Evolutionary conservation across 75 land plant species (phyloP), one percentile per base, ranked within the genome.

Genomic region (Azolla pinnata): DNA sequence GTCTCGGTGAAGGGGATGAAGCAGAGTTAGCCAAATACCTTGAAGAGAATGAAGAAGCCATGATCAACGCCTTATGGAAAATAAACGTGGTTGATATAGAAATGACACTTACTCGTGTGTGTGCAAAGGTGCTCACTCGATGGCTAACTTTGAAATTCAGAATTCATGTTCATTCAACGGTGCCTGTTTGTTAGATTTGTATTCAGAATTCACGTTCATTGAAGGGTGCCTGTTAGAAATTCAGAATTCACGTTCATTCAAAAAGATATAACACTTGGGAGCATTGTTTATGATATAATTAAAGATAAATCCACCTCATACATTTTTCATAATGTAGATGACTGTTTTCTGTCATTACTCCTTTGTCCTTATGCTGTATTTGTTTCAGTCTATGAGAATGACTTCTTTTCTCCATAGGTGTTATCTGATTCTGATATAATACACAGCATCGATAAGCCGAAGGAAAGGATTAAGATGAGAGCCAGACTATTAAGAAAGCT

Each of bases 81-180:
- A 76, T 90, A 32, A 90, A 90, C 69, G 96, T 90, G 0, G 83
- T 75, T 48, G 96, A 90, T 54, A 90, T 90, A 27, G 96, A 90
- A 72, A 33, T 68, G 17, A 90, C 96, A 25, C 57, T 90, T 29
- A 65, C 87, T 16, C 87, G 63, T 40, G 92, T 90, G 54, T 90
- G 92, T 66, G 67, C 63, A 50, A 78, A 75, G 31, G 96, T 87
- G 62, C 3, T 18, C 4, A 46, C 49, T 46, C 21, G 4, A 18
- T 46, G 14, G 49, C 23, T 46, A 14, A 14, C 14, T 46, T 4
- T 46, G 2, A 2, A 46, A n/a, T n/a, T n/a, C n/a, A n/a, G n/a
- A n/a, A n/a, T n/a, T n/a, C n/a, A n/a, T n/a, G n/a, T n/a, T n/a
- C n/a, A n/a, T n/a, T n/a, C n/a, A n/a, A n/a, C n/a, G n/a, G n/a